Base-by-base conservation (phyloP, 129 eudicot genomes). In the Smallanthus sonchifolius region DNA sequence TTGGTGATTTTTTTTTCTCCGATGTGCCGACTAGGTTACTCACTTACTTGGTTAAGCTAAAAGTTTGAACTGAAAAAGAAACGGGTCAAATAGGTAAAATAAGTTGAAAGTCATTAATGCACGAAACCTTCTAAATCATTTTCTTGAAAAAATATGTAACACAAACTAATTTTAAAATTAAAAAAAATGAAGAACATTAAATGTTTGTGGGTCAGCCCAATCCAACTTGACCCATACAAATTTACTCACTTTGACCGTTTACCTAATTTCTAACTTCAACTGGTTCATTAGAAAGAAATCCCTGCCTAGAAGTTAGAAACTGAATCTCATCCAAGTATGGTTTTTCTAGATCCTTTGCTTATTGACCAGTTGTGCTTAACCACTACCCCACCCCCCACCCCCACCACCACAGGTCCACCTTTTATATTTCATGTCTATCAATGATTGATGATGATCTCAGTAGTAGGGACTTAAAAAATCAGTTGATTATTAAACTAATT, bases 361-460 rank as follows among this genome's bases (percentile, higher is more conserved):
- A 47, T 47, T 15, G 6, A 45, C 52, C 17, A 47, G 52, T 47
- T 64, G 48, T 64, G 69, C 69, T 42, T 38, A n/a, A 5, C 54
- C 54, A 45, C 57, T 14, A 42, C 39, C 59, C 64, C 75, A n/a
- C n/a, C n/a, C n/a, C n/a, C n/a, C n/a, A n/a, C n/a, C n/a, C n/a
- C n/a, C n/a, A n/a, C n/a, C n/a, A n/a, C 15, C 30, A 44, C 62
- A 48, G 6, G 13, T 28, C 10, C 5, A 3, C 13, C 54, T 69
- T 49, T 70, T 40, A 39, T 55, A 38, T 59, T 38, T 38, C 15
- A 7, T 54, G 43, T 13, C 7, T 56, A 15, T 42, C 55, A 72
- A 59, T 39, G 42, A 72, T 71, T 71, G 75, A 71, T 54, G 47
- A 38, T 72, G 66, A 20, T 17, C 8, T 7, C 13, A 34, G 38